Base-by-base conservation (phyloP, 257 asterid species). In the Misopates orontium region DNA sequence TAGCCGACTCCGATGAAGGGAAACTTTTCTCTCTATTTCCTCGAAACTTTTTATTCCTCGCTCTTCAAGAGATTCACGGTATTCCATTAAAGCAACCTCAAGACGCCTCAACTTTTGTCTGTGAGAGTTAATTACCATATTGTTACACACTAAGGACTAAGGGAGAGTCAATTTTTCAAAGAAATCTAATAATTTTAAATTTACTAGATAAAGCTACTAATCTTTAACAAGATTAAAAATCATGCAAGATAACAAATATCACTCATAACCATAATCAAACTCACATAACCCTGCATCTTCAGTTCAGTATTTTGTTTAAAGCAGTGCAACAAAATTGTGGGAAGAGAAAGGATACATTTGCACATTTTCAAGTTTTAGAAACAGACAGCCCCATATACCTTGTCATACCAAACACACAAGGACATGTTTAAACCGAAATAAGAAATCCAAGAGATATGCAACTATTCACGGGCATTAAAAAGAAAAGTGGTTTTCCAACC, bases 41-140 rank as follows among this genome's bases (percentile, higher is more conserved):
- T 89, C 96, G 0, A 73, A 39, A 69, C 62, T 72, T 66, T 71
- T 85, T 57, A 80, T 63, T 56, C 96, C 96, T 66, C 79, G 81
- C 58, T 91, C 96, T 80, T 87, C 98, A 72, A 91, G 95, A 74
- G 91, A 85, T 84, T 91, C 98, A 10, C 92, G 90, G 71, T 89
- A 91, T 71, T 89, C 95, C 75, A 91, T 89, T 73, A 91, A 67
- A 49, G 85, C 89, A 64, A 89, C 96, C 78, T 91, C 98, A 66
- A 89, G 77, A n/a, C 83, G 90, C 82, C 98, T 89, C 81, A 89
- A 56, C 76, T 85, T 91, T 77, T 83, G 96, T 68, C 98, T 91
- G 86, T 55, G 45, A 51, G 49, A 73, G 62, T 66, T 23, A 54
- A 68, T 54, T 70, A 69, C 56, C 68, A 52, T 55, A 69, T 60